Evolutionary conservation across 371 early-diverging fungal genomes (phyloP).

Genomic region (Rhizopus delemar): DNA sequence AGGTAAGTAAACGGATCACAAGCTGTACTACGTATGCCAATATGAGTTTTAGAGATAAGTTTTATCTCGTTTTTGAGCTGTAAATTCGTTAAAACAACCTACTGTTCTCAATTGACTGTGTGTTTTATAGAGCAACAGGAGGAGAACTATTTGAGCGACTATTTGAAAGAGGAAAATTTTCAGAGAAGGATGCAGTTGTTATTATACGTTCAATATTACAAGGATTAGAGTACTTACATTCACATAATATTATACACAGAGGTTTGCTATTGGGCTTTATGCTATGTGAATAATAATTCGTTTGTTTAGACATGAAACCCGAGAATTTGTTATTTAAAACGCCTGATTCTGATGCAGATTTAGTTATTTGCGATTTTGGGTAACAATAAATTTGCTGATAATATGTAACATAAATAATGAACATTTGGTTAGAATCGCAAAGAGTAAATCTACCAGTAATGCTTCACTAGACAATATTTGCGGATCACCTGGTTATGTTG

Average conservation of each 20-base stretch:
- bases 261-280: conserved; percentile 36
- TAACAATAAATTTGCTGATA: conserved; percentile 15
- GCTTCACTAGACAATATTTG: conserved; percentile 59
- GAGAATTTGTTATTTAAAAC: conserved; percentile 78
- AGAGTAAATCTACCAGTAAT: conserved; percentile 41
- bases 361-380: conserved; percentile 73
- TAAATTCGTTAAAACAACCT: conserved; percentile 26
- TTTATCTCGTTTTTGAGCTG: conserved; percentile 90
- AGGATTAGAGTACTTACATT: conserved; percentile 77
- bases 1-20: conserved; percentile 26
- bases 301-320: conserved; percentile 72
- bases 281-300: conserved; percentile 1
- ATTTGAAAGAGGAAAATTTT: conserved; percentile 78
- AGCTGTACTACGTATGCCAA: neutral
- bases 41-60: conserved; percentile 61
- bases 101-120: neutral
- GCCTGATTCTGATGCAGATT: conserved; percentile 54
- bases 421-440: conserved; percentile 53
- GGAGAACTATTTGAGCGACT: conserved; percentile 92
- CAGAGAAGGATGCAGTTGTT: conserved; percentile 82
- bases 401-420: neutral
- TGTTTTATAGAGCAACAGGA: conserved; percentile 61
- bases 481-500: conserved; percentile 63
- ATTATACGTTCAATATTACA: conserved; percentile 66
- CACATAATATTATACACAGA: conserved; percentile 71